Evolutionary conservation across 441 rosid species (phyloP).

Genomic region (Syzygium malaccense): DNA sequence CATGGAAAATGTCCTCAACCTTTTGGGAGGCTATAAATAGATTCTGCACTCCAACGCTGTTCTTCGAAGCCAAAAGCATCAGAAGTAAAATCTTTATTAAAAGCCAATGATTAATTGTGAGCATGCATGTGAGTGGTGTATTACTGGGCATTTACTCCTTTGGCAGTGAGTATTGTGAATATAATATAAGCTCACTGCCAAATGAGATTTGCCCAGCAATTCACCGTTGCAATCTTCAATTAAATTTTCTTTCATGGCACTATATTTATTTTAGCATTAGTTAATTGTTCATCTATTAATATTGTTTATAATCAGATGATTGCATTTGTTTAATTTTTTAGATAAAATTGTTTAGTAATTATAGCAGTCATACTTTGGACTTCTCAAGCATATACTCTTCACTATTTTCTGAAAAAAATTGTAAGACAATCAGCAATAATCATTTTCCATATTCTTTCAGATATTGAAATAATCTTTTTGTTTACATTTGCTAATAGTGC

Average conservation of each 20-base stretch:
- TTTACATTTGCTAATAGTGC: neutral
- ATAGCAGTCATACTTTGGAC: neutral
- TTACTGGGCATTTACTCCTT: neutral
- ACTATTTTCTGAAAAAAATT: neutral
- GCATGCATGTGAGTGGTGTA: neutral
- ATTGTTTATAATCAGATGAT: neutral
- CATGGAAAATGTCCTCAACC: neutral
- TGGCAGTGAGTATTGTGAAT: neutral
- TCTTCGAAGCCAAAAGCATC: neutral
- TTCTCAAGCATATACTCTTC: neutral
- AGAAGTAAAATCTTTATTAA: neutral
- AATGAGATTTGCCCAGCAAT: slow-evolving; percentile 18
- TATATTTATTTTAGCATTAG: neutral
- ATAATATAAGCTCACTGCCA: neutral
- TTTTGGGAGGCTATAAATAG: neutral
- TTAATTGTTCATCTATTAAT: neutral
- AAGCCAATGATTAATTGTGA: neutral
- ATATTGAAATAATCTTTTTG: neutral
- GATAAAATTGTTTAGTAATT: neutral
- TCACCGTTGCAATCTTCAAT: slow-evolving; percentile 4
- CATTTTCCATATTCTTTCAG: neutral
- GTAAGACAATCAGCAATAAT: neutral
- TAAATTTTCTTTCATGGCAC: neutral
- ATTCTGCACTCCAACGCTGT: neutral
- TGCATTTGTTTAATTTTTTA: neutral